A percentile compares a stretch with the other conserved stretches of the same genome.
These are phyloP conservation scores for Schwanniomyces polymorphus DNA, from an alignment of 805 yeast species.

Conservation along the genomic window DNA sequence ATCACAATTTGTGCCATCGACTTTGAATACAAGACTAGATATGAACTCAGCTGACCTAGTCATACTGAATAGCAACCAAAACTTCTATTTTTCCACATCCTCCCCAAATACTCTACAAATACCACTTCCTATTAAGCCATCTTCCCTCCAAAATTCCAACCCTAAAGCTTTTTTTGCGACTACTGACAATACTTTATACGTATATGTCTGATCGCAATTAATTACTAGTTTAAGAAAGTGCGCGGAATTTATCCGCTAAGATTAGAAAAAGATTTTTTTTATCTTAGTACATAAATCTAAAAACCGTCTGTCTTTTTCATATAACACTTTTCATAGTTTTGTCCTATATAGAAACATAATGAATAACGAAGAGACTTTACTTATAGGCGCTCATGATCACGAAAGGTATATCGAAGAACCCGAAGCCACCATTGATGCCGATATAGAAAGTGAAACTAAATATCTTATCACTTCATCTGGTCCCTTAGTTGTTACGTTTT, in stretches of 20 bases:
- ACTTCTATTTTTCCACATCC: conserved; percentile 9
- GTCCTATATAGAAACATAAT: conserved; percentile 5
- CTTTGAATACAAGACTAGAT: conserved; percentile 8
- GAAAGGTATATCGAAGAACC: conserved; percentile 13
- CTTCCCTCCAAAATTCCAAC: neutral
- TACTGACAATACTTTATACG: conserved; percentile 13
- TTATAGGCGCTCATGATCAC: conserved; percentile 18
- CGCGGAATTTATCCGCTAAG: conserved; percentile 1
- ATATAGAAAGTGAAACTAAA: conserved; percentile 11
- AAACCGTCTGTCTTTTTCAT: too few relatives aligned
- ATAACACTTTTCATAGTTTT: neutral
- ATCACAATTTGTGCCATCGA: conserved; percentile 11
- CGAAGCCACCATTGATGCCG: neutral
- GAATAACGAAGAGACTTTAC: conserved; percentile 26
- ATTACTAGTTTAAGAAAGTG: neutral
- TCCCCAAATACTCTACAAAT: conserved; percentile 4
- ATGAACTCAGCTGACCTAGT: conserved; percentile 6
- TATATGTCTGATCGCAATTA: conserved; percentile 9
- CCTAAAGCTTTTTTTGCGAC: conserved; percentile 11
- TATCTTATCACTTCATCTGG: conserved; percentile 41
- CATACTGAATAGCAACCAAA: conserved; percentile 11
- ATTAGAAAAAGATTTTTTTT: neutral
- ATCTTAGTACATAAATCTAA: neutral
- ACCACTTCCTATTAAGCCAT: conserved; percentile 7
- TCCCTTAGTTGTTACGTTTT: conserved; percentile 68